These are phyloP conservation scores for Fusarium nygamai DNA, from an alignment of 2,329 filamentous ascomycete species.

Conservation along the genomic window DNA sequence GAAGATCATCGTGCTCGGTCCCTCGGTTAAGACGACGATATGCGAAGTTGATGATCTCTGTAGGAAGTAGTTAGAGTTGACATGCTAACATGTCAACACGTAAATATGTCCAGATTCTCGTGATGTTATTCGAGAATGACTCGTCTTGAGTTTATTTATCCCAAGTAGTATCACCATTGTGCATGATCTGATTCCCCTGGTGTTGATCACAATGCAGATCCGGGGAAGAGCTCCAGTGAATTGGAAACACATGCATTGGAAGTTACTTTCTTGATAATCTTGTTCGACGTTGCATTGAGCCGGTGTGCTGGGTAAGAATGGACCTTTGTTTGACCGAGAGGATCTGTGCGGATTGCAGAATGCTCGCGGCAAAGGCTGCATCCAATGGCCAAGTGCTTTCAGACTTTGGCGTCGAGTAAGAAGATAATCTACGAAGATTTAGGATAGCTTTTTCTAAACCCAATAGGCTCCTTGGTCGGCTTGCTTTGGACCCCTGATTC, in stretches of 20 bases:
- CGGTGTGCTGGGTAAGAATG: not conserved
- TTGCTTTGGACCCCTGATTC: not conserved
- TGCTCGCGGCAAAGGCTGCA: not conserved
- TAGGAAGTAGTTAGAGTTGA: not conserved
- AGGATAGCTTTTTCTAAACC: not conserved
- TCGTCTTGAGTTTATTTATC: not conserved
- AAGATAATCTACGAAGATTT: not conserved
- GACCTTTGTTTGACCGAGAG: not conserved
- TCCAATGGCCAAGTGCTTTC: not conserved
- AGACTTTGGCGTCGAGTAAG: not conserved
- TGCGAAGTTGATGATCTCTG: not conserved
- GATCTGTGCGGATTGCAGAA: not conserved
- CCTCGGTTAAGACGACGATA: not conserved
- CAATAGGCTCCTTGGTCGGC: not conserved
- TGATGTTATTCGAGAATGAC: not conserved
- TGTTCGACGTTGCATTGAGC: not conserved
- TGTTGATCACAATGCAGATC: conserved; percentile 8
- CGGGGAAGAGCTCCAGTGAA: not conserved
- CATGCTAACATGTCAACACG: too few species aligned
- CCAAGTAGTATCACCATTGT: not conserved
- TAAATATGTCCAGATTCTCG: not conserved
- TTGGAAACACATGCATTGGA: not conserved
- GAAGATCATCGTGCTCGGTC: not conserved
- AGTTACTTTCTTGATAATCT: not conserved
- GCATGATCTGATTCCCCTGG: not conserved